Conservation (phyloP, 441 rosid genomes). For the Croton laevigatus region DNA sequence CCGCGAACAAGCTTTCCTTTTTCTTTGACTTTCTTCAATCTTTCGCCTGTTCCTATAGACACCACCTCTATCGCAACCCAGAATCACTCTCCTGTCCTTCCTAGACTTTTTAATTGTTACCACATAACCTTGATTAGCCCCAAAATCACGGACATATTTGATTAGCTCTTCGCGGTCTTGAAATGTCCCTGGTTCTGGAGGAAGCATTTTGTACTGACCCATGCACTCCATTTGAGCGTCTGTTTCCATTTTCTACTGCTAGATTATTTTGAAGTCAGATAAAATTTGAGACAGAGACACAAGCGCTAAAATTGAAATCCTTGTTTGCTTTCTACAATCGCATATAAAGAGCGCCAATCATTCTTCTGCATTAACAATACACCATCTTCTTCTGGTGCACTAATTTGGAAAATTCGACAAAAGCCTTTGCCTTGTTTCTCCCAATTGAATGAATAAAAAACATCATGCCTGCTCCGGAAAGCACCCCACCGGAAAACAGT, state of each 20-base stretch:
- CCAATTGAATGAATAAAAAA: neutral
- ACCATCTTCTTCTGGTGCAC: neutral
- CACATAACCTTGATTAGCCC: constrained; percentile 57
- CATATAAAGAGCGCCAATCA: neutral
- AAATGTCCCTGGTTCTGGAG: constrained; percentile 53
- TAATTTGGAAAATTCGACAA: neutral
- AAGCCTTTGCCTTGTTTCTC: neutral
- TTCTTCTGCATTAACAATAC: neutral
- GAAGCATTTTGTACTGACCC: constrained; percentile 42
- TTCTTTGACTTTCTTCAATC: constrained; percentile 48
- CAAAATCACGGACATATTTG: constrained; percentile 51
- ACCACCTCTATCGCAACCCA: constrained; percentile 71
- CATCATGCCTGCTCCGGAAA: neutral
- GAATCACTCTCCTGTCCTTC: constrained; percentile 56
- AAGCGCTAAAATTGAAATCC: neutral
- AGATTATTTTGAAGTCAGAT: neutral
- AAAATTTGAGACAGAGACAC: neutral
- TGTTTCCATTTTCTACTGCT: constrained; percentile 25
- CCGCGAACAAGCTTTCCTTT: constrained; percentile 53
- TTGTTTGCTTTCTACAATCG: neutral
- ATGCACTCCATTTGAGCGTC: constrained; percentile 25
- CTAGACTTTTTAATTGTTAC: constrained; percentile 65
- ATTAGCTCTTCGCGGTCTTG: constrained; percentile 56
- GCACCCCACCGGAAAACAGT: neutral
- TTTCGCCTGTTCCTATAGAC: constrained; percentile 58